Percentiles rank a stretch among this genome's conserved stretches.
Evolutionary conservation across 176 grass and related monocot species (phyloP).

Genomic region (Bromus sterilis): DNA sequence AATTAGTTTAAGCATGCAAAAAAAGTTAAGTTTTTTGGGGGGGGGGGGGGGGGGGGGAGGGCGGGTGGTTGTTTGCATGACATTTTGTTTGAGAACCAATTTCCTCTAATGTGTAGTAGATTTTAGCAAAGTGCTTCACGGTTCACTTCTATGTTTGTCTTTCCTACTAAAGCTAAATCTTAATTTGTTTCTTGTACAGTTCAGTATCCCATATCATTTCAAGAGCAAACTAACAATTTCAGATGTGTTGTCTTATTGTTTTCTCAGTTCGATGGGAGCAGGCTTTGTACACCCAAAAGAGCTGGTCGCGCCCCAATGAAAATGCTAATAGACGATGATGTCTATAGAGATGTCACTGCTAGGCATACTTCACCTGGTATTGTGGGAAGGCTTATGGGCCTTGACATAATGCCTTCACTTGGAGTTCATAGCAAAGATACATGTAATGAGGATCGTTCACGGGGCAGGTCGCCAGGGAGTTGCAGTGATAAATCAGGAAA

Average conservation of each 20-base stretch:
- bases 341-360: conserved; percentile 25
- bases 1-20: neutral
- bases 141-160: neutral
- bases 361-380: conserved; percentile 48
- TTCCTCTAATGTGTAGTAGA: neutral
- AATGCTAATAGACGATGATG: conserved; percentile 49
- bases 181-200: neutral
- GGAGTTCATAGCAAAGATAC: conserved; percentile 2
- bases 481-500: conserved; percentile 27
- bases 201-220: neutral
- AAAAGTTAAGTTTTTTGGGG: too few relatives aligned
- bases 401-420: conserved; percentile 48
- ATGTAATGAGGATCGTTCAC: neutral
- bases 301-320: conserved; percentile 33
- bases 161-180: neutral
- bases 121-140: neutral
- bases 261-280: conserved; percentile 31
- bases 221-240: neutral
- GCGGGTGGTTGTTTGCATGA: too few relatives aligned
- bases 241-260: conserved; percentile 1
- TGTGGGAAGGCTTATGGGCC: conserved; percentile 66
- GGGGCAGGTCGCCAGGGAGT: conserved; percentile 7
- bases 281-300: conserved; percentile 38
- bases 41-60: too few relatives aligned
- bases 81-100: neutral